Evolutionary conservation across 257 asterid species (phyloP).

Genomic region (Dorcoceras hygrometricum): DNA sequence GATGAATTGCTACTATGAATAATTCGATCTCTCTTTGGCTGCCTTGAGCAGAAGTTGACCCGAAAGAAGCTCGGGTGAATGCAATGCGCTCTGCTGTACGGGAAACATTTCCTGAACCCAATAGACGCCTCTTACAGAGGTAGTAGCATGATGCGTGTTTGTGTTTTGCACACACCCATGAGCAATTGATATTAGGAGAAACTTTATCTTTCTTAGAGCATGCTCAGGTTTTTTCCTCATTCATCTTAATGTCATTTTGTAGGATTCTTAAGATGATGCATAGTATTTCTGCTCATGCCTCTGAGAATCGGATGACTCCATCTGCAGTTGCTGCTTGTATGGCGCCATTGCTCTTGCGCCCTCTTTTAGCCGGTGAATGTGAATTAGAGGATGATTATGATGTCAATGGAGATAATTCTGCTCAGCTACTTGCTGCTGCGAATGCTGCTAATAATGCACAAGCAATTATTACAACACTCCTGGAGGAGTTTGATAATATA

Average conservation of each 20-base stretch:
- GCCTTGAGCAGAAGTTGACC: slow-evolving; percentile 58
- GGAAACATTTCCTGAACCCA: slow-evolving; percentile 96
- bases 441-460: slow-evolving; percentile 92
- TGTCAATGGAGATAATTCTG: slow-evolving; percentile 71
- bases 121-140: slow-evolving; percentile 89
- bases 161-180: slow-evolving; percentile 2
- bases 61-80: slow-evolving; percentile 70
- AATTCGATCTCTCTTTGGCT: slow-evolving; percentile 29
- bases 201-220: slow-evolving; percentile 21
- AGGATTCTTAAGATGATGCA: slow-evolving; percentile 91
- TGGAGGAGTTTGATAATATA: slow-evolving; percentile 80
- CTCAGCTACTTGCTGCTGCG: slow-evolving; percentile 94
- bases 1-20: slow-evolving; percentile 12
- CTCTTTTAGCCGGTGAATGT: slow-evolving; percentile 91
- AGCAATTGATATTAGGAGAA: slow-evolving; percentile 2
- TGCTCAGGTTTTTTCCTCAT: slow-evolving; percentile 22
- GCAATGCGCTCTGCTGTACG: slow-evolving; percentile 79
- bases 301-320: slow-evolving; percentile 82
- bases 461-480: slow-evolving; percentile 68
- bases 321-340: slow-evolving; percentile 96
- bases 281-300: slow-evolving; percentile 63
- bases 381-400: slow-evolving; percentile 82
- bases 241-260: slow-evolving; percentile 24
- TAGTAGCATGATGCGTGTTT: slow-evolving; percentile 30
- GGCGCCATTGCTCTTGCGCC: slow-evolving; percentile 97